Evolutionary conservation across 208 protist genomes (phyloP).

Genomic region (Trichomonas tenax): DNA sequence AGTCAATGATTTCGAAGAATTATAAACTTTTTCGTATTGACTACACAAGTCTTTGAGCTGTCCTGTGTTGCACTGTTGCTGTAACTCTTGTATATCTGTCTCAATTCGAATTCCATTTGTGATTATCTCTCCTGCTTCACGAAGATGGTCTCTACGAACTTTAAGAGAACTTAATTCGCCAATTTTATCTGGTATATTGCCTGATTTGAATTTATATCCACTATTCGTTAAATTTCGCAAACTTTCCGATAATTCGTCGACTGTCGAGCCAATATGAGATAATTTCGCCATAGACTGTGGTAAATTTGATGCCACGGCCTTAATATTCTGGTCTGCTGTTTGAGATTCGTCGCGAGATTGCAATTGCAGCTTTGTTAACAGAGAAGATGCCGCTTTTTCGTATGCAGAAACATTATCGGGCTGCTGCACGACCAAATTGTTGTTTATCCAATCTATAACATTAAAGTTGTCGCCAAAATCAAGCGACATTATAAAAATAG

Average conservation of each 20-base stretch:
- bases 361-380: background rate
- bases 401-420: background rate
- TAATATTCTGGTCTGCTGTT: background rate
- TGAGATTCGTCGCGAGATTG: background rate
- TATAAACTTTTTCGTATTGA: background rate
- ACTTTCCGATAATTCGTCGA: background rate
- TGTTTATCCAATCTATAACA: background rate
- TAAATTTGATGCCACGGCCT: background rate
- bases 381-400: background rate
- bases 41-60: background rate
- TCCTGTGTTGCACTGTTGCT: background rate
- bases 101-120: background rate
- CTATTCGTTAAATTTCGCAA: background rate
- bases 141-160: background rate
- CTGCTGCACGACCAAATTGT: background rate
- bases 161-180: background rate
- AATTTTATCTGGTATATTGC: background rate
- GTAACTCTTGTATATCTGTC: background rate
- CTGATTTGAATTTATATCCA: slow-evolving; percentile 18
- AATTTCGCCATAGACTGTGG: background rate
- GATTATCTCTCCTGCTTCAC: background rate
- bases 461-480: background rate
- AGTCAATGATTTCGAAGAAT: background rate
- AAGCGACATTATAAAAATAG: background rate
- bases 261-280: background rate